phyloP scores from a whole-genome alignment of 2,329 filamentous ascomycete species.

The Microthyrium microscopicum region DNA sequence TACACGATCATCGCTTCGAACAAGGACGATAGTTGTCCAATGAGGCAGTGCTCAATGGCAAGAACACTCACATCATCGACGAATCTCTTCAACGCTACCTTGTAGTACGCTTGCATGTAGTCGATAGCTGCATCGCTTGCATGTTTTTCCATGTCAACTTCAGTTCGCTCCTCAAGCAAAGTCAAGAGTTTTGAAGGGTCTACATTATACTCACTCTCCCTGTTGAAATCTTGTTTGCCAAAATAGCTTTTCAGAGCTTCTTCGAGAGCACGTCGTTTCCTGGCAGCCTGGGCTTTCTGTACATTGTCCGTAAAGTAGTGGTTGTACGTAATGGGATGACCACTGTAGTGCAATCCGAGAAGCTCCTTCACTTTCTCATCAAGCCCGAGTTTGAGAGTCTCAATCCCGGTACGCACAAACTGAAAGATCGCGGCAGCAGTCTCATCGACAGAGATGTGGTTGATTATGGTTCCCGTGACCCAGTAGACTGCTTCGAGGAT shows the following conservation, averaged over 20 bases:
- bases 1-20: constrained; percentile 15
- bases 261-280: constrained; percentile 10
- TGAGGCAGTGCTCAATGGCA: constrained; percentile 20
- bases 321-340: constrained; percentile 18
- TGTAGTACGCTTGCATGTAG: constrained; percentile 18
- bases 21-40: constrained; percentile 15
- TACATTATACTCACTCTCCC: constrained; percentile 7
- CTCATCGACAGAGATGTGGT: too few species aligned
- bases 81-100: constrained; percentile 23
- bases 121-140: constrained; percentile 16
- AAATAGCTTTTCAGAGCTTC: constrained; percentile 9
- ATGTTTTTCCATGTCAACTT: constrained; percentile 16
- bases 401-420: too few species aligned
- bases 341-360: constrained; percentile 8
- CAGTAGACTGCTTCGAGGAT: too few species aligned
- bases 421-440: too few species aligned
- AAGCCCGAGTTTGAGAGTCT: background rate
- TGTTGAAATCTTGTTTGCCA: constrained; percentile 9
- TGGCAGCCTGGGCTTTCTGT: constrained; percentile 15
- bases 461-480: too few species aligned
- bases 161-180: constrained; percentile 9
- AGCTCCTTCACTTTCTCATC: constrained; percentile 9
- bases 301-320: constrained; percentile 17
- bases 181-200: constrained; percentile 10
- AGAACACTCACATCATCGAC: constrained; percentile 24